Evolutionary conservation across 768 basidiomycete genomes (phyloP).

Genomic region (Polyporus arcularius): DNA sequence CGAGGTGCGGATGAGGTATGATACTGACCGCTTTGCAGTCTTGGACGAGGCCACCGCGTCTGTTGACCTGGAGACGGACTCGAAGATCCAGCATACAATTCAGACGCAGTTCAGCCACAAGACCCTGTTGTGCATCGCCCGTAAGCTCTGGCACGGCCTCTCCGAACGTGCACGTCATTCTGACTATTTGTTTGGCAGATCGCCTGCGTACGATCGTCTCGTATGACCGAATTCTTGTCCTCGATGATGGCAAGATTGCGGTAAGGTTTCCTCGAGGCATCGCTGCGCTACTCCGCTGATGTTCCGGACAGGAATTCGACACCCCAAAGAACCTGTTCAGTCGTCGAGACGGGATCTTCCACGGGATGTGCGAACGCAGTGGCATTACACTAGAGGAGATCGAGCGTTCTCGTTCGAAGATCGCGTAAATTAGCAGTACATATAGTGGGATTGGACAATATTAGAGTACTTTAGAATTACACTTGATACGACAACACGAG

Average conservation of each 20-base stretch:
- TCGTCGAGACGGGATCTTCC: slow-evolving; percentile 51
- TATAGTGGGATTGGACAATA: neutral
- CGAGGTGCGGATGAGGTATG: neutral
- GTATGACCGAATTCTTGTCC: slow-evolving; percentile 72
- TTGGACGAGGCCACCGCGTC: slow-evolving; percentile 52
- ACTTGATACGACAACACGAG: slow-evolving; percentile 11
- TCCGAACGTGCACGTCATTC: neutral
- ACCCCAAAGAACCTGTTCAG: slow-evolving; percentile 51
- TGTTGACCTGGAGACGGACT: slow-evolving; percentile 51
- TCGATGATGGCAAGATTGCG: slow-evolving; percentile 61
- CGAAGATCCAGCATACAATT: slow-evolving; percentile 51
- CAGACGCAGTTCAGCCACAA: slow-evolving; percentile 47
- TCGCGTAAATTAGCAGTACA: neutral
- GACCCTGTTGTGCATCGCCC: slow-evolving; percentile 53
- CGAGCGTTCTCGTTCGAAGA: slow-evolving; percentile 24
- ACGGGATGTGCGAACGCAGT: slow-evolving; percentile 60
- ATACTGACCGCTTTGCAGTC: slow-evolving; percentile 24
- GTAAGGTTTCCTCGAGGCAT: slow-evolving; percentile 33
- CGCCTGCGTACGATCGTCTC: slow-evolving; percentile 54
- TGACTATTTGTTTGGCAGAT: slow-evolving; percentile 25
- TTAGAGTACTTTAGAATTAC: slow-evolving; percentile 2
- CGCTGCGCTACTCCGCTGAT: neutral
- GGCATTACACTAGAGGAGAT: slow-evolving; percentile 53
- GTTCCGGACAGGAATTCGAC: slow-evolving; percentile 44
- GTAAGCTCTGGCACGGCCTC: slow-evolving; percentile 16